Conservation (phyloP, 2,329 filamentous ascomycete genomes). For the Fusarium proliferatum region DNA sequence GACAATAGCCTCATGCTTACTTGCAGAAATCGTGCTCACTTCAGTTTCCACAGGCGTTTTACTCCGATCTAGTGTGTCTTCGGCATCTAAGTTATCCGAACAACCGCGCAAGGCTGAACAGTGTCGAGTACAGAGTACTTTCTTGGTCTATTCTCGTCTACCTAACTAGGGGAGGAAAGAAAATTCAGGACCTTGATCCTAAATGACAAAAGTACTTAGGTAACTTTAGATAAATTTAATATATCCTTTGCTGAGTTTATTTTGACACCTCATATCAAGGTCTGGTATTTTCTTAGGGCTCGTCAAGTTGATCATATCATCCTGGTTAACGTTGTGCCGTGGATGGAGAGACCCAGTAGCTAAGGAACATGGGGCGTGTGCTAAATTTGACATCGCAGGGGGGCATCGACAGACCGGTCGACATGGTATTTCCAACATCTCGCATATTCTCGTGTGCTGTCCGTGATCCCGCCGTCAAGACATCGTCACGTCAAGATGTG, state of each 20-base stretch:
- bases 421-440: slow-evolving; percentile 29
- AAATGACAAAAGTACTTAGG: too few species aligned
- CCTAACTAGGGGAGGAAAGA: too few species aligned
- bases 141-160: slow-evolving; percentile 1
- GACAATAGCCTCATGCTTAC: slow-evolving; percentile 9
- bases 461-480: slow-evolving; percentile 16
- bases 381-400: slow-evolving; percentile 44
- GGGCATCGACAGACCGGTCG: slow-evolving; percentile 29
- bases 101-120: slow-evolving; percentile 28
- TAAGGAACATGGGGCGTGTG: slow-evolving; percentile 26
- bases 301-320: slow-evolving; percentile 17
- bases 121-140: background rate
- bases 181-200: too few species aligned
- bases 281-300: too few species aligned
- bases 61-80: slow-evolving; percentile 15
- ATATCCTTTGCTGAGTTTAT: too few species aligned
- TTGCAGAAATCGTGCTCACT: background rate
- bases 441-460: slow-evolving; percentile 12
- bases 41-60: slow-evolving; percentile 12
- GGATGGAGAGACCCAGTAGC: slow-evolving; percentile 24
- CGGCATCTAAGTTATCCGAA: background rate
- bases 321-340: slow-evolving; percentile 32
- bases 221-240: too few species aligned
- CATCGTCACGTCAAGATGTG: background rate
- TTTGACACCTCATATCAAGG: too few species aligned